A percentile compares a stretch with the other conserved stretches of the same genome.
Conservation (phyloP, 2,329 filamentous ascomycete genomes). For the Lecanosticta acicola region DNA sequence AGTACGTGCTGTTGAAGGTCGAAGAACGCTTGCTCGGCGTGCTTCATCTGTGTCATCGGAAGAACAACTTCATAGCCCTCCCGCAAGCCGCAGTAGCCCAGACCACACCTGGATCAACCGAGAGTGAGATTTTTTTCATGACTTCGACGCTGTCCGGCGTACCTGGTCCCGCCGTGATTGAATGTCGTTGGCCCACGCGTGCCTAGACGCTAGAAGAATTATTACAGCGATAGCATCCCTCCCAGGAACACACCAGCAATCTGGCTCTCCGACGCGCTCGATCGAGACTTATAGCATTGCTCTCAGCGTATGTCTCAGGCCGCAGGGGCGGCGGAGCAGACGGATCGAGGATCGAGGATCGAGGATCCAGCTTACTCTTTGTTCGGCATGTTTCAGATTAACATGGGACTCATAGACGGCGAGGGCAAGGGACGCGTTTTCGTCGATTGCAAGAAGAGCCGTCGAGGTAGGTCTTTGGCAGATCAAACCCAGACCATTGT, state of each 20-base stretch:
- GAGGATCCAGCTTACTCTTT: constrained; percentile 31
- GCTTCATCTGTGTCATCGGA: neutral
- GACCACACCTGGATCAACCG: too few species aligned
- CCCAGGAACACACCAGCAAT: too few species aligned
- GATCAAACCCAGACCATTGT: too few species aligned
- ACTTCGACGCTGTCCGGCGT: neutral
- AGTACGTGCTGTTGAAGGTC: neutral
- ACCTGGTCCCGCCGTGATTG: neutral
- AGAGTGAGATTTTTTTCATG: constrained; percentile 1
- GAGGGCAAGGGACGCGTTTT: constrained; percentile 6
- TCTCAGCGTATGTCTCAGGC: constrained; percentile 21
- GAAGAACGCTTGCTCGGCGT: neutral
- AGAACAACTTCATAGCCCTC: neutral
- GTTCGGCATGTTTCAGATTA: constrained; percentile 25
- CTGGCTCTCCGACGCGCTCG: too few species aligned
- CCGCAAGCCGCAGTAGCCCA: too few species aligned
- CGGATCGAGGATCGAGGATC: constrained; percentile 16
- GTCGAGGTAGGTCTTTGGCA: too few species aligned
- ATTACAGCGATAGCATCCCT: neutral
- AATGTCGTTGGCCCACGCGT: constrained; percentile 3
- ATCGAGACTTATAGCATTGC: constrained; percentile 1
- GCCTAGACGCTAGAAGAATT: constrained; percentile 2
- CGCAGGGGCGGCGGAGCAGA: too few species aligned
- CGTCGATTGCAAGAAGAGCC: neutral
- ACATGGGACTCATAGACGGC: constrained; percentile 30